Percentiles rank a stretch among this genome's conserved stretches.
Conservation (phyloP, 352 stramenopile species). For the Aphanomyces cochlioides region DNA sequence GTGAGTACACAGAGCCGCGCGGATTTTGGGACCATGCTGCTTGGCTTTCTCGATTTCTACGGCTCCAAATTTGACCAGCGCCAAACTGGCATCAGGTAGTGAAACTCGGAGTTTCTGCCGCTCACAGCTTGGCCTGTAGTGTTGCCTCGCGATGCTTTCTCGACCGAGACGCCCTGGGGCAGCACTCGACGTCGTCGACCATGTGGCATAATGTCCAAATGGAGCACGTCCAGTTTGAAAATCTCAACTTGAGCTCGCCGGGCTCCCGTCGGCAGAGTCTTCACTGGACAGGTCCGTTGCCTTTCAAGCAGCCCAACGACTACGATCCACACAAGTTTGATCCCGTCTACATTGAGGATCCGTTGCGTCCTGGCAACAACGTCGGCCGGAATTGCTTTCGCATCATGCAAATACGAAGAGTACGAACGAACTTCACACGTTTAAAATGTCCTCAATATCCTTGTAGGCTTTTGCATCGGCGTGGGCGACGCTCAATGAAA, state of each 20-base stretch:
- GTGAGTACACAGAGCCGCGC: constrained; percentile 57
- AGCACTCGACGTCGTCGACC: constrained; percentile 45
- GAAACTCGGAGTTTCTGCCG: background rate
- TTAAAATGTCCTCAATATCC: background rate
- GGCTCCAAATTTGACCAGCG: constrained; percentile 91
- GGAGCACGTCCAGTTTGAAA: constrained; percentile 28
- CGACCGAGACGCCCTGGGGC: constrained; percentile 46
- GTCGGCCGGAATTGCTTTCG: constrained; percentile 95
- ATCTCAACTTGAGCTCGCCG: constrained; percentile 25
- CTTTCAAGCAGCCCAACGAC: background rate
- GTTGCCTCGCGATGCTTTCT: constrained; percentile 78
- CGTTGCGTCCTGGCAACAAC: constrained; percentile 92
- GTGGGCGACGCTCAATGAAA: constrained; percentile 61
- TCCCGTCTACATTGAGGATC: constrained; percentile 94
- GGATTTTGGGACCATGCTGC: constrained; percentile 93
- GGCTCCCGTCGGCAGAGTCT: constrained; percentile 10
- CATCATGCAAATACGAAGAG: constrained; percentile 85
- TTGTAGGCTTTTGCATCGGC: constrained; percentile 56
- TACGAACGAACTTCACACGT: background rate
- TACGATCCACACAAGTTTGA: constrained; percentile 91
- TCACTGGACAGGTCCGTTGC: background rate
- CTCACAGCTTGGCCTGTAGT: constrained; percentile 17
- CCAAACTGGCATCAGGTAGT: constrained; percentile 79
- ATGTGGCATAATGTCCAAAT: constrained; percentile 35
- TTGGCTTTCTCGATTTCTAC: constrained; percentile 97